Conservation (phyloP, 441 rosid genomes). For the Syzygium syzygioides region DNA sequence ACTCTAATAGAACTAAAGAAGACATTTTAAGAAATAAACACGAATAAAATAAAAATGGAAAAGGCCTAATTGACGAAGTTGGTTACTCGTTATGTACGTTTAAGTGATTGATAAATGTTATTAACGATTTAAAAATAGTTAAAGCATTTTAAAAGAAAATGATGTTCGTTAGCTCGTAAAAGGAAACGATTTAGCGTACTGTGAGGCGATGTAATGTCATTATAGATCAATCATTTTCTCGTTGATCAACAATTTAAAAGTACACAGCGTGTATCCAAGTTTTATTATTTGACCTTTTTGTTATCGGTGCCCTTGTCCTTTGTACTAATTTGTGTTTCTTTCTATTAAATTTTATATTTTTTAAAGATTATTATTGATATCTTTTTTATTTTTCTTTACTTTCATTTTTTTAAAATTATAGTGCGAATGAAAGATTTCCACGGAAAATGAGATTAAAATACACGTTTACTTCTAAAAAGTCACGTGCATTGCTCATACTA, state of each 20-base stretch:
- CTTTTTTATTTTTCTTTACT: neutral
- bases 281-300: neutral
- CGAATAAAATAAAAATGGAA: rapidly evolving
- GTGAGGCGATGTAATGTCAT: neutral
- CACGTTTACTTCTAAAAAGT: neutral
- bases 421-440: neutral
- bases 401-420: neutral
- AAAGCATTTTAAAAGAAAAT: neutral
- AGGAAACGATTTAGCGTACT: neutral
- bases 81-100: neutral
- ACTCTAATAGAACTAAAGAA: neutral
- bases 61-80: neutral
- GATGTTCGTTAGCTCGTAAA: neutral
- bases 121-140: neutral
- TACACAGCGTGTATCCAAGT: neutral
- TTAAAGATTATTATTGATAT: neutral
- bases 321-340: neutral
- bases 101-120: neutral
- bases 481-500: neutral
- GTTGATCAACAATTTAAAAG: neutral
- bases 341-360: neutral
- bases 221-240: neutral
- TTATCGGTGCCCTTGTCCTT: neutral
- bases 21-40: neutral
- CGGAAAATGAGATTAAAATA: neutral